Conservation (phyloP, 2,329 filamentous ascomycete genomes). For the Westerdykella ornata region DNA sequence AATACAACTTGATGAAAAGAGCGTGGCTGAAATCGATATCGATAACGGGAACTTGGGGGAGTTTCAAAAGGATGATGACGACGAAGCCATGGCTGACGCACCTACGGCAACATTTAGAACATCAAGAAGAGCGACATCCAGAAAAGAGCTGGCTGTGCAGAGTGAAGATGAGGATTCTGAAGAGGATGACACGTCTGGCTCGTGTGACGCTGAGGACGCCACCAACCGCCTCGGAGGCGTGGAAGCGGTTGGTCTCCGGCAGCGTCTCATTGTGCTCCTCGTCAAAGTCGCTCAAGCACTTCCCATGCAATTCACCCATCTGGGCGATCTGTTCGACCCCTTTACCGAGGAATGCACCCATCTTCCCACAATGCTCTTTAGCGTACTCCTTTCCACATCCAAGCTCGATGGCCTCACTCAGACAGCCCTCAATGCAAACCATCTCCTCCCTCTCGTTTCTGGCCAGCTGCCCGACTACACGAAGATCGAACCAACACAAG, state of each 20-base stretch:
- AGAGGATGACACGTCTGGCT: slow-evolving; percentile 5
- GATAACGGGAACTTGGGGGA: slow-evolving; percentile 56
- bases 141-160: slow-evolving; percentile 1
- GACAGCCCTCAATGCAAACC: slow-evolving; percentile 42
- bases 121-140: slow-evolving; percentile 3
- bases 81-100: slow-evolving; percentile 23
- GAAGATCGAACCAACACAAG: slow-evolving; percentile 17
- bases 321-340: slow-evolving; percentile 54
- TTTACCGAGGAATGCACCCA: slow-evolving; percentile 52
- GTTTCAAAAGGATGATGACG: slow-evolving; percentile 49
- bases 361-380: slow-evolving; percentile 54
- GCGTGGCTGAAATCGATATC: slow-evolving; percentile 46
- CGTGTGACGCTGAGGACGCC: slow-evolving; percentile 13
- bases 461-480: slow-evolving; percentile 24
- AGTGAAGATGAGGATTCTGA: slow-evolving; percentile 6
- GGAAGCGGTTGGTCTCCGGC: slow-evolving; percentile 56
- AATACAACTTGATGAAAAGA: slow-evolving; percentile 46
- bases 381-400: slow-evolving; percentile 48
- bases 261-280: slow-evolving; percentile 55
- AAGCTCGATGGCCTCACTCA: slow-evolving; percentile 41
- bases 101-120: neutral
- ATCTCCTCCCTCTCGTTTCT: slow-evolving; percentile 23
- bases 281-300: slow-evolving; percentile 31
- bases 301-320: slow-evolving; percentile 43
- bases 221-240: slow-evolving; percentile 33